A percentile compares a stretch with the other conserved stretches of the same genome.
Conservation (phyloP, 1,284 basidiomycete genomes). For the Melanopsichium pennsylvanicum region DNA sequence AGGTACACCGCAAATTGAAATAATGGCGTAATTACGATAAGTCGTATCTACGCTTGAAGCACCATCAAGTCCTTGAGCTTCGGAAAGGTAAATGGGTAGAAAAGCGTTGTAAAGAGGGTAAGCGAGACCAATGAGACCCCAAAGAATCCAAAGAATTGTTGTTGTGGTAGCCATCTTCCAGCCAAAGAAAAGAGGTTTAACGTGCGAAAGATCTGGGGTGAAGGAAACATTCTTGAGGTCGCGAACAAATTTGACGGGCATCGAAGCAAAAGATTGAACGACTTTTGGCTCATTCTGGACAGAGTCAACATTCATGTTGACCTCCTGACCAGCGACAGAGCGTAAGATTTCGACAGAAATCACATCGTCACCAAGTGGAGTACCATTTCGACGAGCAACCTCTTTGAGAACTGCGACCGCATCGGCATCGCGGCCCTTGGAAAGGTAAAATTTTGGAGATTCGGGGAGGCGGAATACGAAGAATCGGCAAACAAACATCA, state of each 20-base stretch:
- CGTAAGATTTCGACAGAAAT: constrained; percentile 61
- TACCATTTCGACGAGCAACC: constrained; percentile 59
- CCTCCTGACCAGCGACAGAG: constrained; percentile 61
- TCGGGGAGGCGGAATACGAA: constrained; percentile 63
- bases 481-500: constrained; percentile 60
- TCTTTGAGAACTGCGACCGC: constrained; percentile 59
- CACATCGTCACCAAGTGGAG: constrained; percentile 54
- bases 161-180: constrained; percentile 58
- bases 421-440: constrained; percentile 64
- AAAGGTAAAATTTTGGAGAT: constrained; percentile 64
- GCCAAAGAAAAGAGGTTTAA: constrained; percentile 58
- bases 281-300: constrained; percentile 24
- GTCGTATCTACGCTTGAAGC: constrained; percentile 27
- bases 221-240: constrained; percentile 26
- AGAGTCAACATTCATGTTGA: constrained; percentile 32
- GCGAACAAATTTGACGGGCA: constrained; percentile 15
- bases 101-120: constrained; percentile 66
- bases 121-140: constrained; percentile 64
- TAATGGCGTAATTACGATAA: constrained; percentile 63
- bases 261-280: constrained; percentile 11
- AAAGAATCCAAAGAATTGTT: constrained; percentile 53
- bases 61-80: constrained; percentile 28
- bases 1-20: constrained; percentile 63
- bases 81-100: constrained; percentile 58
- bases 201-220: constrained; percentile 55